These are phyloP conservation scores for Curvularia sp. DNA, from an alignment of 2,329 filamentous ascomycete genomes.

Conservation along the genomic window DNA sequence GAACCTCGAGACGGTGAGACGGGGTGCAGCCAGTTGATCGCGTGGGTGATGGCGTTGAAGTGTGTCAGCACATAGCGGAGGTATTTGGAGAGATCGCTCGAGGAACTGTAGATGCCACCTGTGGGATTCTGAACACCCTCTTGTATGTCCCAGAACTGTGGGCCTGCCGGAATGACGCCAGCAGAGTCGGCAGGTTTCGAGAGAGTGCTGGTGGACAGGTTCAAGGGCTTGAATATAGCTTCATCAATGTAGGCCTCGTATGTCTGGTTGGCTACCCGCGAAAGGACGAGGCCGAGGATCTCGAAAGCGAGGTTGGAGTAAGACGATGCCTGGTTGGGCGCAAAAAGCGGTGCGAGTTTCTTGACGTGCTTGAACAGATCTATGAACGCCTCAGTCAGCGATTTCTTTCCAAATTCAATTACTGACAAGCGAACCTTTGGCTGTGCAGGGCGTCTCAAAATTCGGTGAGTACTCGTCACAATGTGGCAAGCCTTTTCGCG, in stretches of 20 bases:
- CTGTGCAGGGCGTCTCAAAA: slow-evolving; percentile 41
- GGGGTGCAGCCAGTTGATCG: slow-evolving; percentile 56
- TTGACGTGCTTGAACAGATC: slow-evolving; percentile 48
- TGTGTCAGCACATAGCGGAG: slow-evolving; percentile 54
- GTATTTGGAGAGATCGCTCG: slow-evolving; percentile 54
- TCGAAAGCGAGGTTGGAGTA: slow-evolving; percentile 55
- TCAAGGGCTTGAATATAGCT: slow-evolving; percentile 50
- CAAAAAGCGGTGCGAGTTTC: slow-evolving; percentile 47
- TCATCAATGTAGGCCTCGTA: slow-evolving; percentile 52
- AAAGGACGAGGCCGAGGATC: slow-evolving; percentile 53
- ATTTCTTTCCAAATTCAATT: no score
- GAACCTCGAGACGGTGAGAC: slow-evolving; percentile 42
- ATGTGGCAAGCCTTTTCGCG: slow-evolving; percentile 38
- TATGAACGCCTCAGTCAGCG: slow-evolving; percentile 17
- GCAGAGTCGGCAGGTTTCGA: slow-evolving; percentile 42
- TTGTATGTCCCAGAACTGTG: slow-evolving; percentile 53
- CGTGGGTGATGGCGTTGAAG: slow-evolving; percentile 52
- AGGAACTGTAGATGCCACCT: slow-evolving; percentile 55
- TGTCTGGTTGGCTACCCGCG: slow-evolving; percentile 46
- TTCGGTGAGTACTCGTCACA: slow-evolving; percentile 49
- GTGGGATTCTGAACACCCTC: slow-evolving; percentile 54
- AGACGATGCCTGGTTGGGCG: slow-evolving; percentile 53
- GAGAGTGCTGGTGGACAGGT: slow-evolving; percentile 42
- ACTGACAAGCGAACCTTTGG: slow-evolving; percentile 18
- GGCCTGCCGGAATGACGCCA: slow-evolving; percentile 50